Evolutionary conservation across 2,329 filamentous ascomycete genomes (phyloP).

Genomic region (Xylariaceae sp.): DNA sequence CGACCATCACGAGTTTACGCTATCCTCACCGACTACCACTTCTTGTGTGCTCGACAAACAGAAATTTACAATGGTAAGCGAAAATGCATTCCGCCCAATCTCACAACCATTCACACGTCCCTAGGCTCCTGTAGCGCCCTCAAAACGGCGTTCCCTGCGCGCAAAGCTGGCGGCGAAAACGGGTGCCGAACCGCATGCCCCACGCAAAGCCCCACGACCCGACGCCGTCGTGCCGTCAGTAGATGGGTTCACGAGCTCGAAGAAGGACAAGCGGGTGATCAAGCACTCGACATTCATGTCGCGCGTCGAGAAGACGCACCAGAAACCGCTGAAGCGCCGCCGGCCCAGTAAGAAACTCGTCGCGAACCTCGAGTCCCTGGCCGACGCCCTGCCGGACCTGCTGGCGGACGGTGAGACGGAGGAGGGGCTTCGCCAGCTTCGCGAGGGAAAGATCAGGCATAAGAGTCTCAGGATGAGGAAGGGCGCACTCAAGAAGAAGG

Average conservation of each 20-base stretch:
- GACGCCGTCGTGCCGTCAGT: conserved; percentile 53
- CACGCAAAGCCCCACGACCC: conserved; percentile 59
- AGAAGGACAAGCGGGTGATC: conserved; percentile 83
- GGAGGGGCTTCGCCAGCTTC: conserved; percentile 48
- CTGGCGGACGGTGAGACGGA: conserved; percentile 56
- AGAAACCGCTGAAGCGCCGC: conserved; percentile 66
- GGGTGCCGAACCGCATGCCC: conserved; percentile 55
- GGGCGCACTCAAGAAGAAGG: conserved; percentile 84
- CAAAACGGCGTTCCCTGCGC: conserved; percentile 64
- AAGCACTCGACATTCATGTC: conserved; percentile 82
- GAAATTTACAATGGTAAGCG: conserved; percentile 23
- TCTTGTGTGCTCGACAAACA: not conserved
- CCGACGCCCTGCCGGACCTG: conserved; percentile 76
- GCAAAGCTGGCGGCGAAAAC: conserved; percentile 61
- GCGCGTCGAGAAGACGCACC: conserved; percentile 69
- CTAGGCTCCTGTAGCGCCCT: conserved; percentile 52
- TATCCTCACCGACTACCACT: not conserved
- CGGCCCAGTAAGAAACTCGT: conserved; percentile 79
- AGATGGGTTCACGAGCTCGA: conserved; percentile 71
- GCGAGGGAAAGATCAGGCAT: conserved; percentile 70
- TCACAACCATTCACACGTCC: conserved; percentile 3
- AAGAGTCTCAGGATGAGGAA: conserved; percentile 77
- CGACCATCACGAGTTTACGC: not conserved
- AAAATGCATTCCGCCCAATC: not conserved
- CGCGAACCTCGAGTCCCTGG: conserved; percentile 76